phyloP scores from a whole-genome alignment of 768 basidiomycete genomes.

The Austroboletus eburneus region DNA sequence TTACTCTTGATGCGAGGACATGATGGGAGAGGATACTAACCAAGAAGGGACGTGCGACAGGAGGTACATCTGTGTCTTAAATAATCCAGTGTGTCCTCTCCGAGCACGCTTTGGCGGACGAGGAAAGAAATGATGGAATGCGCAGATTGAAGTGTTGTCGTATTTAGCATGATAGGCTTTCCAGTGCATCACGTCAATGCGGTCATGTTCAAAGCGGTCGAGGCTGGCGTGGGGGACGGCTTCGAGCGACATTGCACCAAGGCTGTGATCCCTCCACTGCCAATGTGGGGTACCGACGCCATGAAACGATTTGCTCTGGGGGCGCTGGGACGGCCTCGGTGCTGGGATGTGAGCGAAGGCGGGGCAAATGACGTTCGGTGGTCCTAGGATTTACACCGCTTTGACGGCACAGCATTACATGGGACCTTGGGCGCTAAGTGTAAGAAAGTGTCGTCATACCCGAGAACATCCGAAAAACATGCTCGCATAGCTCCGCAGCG shows the following conservation, averaged over 20 bases:
- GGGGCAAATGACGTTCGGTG: conserved; percentile 17
- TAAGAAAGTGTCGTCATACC: neutral
- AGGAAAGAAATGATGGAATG: conserved; percentile 17
- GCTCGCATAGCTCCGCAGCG: conserved; percentile 2
- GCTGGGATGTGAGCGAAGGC: conserved; percentile 3
- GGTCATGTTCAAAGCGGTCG: conserved; percentile 1
- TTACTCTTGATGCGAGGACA: conserved; percentile 22
- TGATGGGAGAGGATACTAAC: conserved; percentile 7
- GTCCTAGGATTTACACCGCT: conserved; percentile 20
- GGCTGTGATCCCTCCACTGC: conserved; percentile 25
- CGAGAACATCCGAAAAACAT: neutral
- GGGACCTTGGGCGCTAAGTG: neutral
- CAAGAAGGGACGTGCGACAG: conserved; percentile 5
- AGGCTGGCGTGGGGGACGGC: conserved; percentile 4
- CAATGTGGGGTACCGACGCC: conserved; percentile 4
- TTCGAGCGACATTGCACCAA: conserved; percentile 8
- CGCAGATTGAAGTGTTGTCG: conserved; percentile 12
- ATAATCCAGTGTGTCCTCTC: conserved; percentile 14
- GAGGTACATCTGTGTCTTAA: conserved; percentile 18
- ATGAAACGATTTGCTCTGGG: conserved; percentile 2
- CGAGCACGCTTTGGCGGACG: conserved; percentile 17
- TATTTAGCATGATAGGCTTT: conserved; percentile 20
- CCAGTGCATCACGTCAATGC: conserved; percentile 27
- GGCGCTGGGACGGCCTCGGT: neutral
- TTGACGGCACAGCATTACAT: conserved; percentile 20